Percentiles rank a stretch among this genome's conserved stretches.
Conservation (phyloP, 2,329 filamentous ascomycete genomes). For the Sporothrix euskadiensis region DNA sequence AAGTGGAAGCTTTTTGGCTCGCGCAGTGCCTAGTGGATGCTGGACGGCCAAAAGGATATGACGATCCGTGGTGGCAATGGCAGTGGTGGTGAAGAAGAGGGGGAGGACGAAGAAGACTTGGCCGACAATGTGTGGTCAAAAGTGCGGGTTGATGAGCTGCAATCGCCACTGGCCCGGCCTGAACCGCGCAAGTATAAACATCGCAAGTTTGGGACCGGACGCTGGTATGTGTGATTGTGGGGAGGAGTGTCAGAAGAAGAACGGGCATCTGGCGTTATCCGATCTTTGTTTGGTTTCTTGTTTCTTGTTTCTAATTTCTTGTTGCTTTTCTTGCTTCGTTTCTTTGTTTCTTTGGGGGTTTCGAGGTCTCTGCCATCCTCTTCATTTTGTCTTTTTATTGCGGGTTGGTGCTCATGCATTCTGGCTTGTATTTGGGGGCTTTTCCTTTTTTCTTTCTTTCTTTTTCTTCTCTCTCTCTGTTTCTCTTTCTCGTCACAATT, state of each 20-base stretch:
- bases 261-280: constrained; percentile 11
- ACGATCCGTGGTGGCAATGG: not conserved
- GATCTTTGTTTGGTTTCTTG: not conserved
- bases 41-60: not conserved
- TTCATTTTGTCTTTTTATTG: not conserved
- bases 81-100: not conserved
- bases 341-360: not conserved
- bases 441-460: not conserved
- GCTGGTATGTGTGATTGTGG: not conserved
- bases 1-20: constrained; percentile 27
- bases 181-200: not conserved
- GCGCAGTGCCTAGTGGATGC: constrained; percentile 8
- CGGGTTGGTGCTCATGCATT: constrained; percentile 10
- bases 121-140: not conserved
- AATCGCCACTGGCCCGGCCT: not conserved
- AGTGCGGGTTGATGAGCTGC: not conserved
- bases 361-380: not conserved
- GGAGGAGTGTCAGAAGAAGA: not conserved
- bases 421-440: not conserved
- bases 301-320: not conserved
- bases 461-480: not conserved
- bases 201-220: not conserved
- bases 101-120: not conserved
- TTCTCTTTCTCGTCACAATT: not conserved
- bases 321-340: not conserved